Evolutionary conservation across 352 stramenopile species (phyloP).

Genomic region (Phytophthora europaea): DNA sequence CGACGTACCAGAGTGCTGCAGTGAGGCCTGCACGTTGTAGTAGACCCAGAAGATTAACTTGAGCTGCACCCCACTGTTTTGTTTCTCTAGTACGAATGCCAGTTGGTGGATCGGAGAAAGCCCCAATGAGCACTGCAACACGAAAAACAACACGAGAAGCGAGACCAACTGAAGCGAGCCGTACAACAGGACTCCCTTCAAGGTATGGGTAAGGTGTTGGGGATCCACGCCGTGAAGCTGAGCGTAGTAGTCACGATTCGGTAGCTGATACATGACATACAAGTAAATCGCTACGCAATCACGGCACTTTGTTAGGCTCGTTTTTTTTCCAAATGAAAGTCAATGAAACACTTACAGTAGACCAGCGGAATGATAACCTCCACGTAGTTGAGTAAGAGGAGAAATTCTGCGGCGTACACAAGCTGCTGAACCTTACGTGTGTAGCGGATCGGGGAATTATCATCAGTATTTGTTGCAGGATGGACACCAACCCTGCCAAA

Average conservation of each 20-base stretch:
- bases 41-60: not conserved
- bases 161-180: not conserved
- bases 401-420: not conserved
- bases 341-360: not conserved
- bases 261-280: not conserved
- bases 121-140: not conserved
- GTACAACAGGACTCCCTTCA: not conserved
- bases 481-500: not conserved
- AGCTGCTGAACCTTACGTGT: not conserved
- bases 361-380: not conserved
- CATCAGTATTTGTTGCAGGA: not conserved
- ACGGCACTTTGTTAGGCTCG: not conserved
- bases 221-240: not conserved
- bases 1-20: not conserved
- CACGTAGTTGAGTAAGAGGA: slow-evolving; percentile 1
- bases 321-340: not conserved
- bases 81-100: not conserved
- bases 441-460: not conserved
- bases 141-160: not conserved
- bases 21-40: not conserved
- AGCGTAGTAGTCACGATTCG: not conserved
- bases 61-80: not conserved
- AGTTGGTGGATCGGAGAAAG: not conserved
- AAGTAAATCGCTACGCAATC: not conserved
- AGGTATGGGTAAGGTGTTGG: not conserved